Percentiles rank a stretch among this genome's conserved stretches.
phyloP scores from a whole-genome alignment of 495 filamentous ascomycete species.

The Penicillium psychrofluorescens region DNA sequence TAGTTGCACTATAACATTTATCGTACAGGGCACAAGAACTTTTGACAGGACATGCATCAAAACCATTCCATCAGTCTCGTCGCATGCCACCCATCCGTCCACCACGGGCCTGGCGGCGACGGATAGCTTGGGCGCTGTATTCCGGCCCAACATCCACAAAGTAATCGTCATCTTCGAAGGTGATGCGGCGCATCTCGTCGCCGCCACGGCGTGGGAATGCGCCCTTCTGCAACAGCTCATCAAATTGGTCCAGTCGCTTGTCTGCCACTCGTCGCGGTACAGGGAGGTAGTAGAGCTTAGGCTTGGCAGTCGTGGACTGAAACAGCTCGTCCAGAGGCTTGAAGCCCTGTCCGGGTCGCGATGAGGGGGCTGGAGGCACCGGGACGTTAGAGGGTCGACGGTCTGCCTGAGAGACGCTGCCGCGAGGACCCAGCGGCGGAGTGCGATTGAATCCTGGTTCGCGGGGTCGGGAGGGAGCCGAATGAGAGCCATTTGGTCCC shows the following conservation, averaged over 20 bases:
- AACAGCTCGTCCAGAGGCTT: constrained; percentile 60
- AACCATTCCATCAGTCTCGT: no score
- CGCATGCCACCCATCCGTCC: constrained; percentile 7
- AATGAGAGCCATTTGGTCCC: constrained; percentile 13
- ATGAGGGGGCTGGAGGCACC: constrained; percentile 6
- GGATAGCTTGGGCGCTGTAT: constrained; percentile 33
- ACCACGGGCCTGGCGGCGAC: constrained; percentile 24
- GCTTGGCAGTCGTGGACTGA: constrained; percentile 54
- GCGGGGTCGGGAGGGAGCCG: constrained; percentile 14
- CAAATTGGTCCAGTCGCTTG: constrained; percentile 61
- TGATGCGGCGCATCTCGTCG: constrained; percentile 64
- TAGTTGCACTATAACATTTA: no score
- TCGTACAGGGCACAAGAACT: no score
- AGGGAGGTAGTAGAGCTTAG: constrained; percentile 61
- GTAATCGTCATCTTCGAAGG: constrained; percentile 63
- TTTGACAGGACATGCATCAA: no score
- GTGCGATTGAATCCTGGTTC: constrained; percentile 26
- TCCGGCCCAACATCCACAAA: constrained; percentile 75
- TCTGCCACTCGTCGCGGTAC: constrained; percentile 44
- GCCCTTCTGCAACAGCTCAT: constrained; percentile 40
- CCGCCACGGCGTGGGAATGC: constrained; percentile 40
- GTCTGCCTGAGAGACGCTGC: constrained; percentile 14
- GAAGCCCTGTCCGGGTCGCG: constrained; percentile 39
- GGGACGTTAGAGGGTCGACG: constrained; percentile 14
- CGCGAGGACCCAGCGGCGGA: constrained; percentile 28